Percentiles rank a stretch among this genome's conserved stretches.
phyloP scores from a whole-genome alignment of 2,329 filamentous ascomycete genomes.

The Akanthomyces uredinophilus region DNA sequence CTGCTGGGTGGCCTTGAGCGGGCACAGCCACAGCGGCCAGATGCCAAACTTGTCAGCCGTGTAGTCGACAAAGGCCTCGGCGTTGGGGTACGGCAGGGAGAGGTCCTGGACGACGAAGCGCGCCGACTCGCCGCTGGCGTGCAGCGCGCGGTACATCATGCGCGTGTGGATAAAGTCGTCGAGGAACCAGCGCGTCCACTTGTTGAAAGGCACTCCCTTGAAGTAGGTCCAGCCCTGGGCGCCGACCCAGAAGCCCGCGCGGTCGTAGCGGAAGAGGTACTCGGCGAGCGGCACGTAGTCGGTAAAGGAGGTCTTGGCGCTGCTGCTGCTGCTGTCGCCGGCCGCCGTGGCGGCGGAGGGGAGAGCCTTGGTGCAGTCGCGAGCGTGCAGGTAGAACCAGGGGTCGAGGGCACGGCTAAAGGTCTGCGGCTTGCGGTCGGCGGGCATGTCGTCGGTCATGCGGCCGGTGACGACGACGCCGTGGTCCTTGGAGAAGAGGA shows the following conservation, averaged over 20 bases:
- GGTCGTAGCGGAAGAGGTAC: slow-evolving; percentile 73
- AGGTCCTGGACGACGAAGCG: slow-evolving; percentile 67
- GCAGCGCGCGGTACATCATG: slow-evolving; percentile 68
- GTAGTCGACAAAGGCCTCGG: slow-evolving; percentile 52
- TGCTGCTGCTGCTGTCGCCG: not conserved
- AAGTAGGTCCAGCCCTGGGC: slow-evolving; percentile 63
- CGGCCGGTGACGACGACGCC: slow-evolving; percentile 63
- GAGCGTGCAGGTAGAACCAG: slow-evolving; percentile 72
- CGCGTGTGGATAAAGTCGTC: slow-evolving; percentile 70
- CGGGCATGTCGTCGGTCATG: slow-evolving; percentile 50
- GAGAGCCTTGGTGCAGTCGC: slow-evolving; percentile 35
- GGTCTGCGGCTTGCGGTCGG: slow-evolving; percentile 41
- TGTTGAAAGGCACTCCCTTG: slow-evolving; percentile 57
- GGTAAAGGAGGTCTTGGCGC: slow-evolving; percentile 21
- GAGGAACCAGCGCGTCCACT: slow-evolving; percentile 60
- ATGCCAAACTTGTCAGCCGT: slow-evolving; percentile 45
- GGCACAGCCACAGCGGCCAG: slow-evolving; percentile 58
- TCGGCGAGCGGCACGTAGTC: slow-evolving; percentile 65
- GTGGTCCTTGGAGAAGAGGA: slow-evolving; percentile 56
- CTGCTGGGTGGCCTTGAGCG: slow-evolving; percentile 42
- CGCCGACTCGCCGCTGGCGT: slow-evolving; percentile 59
- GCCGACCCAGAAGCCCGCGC: slow-evolving; percentile 71
- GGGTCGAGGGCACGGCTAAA: slow-evolving; percentile 58
- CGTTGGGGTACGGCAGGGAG: slow-evolving; percentile 48
- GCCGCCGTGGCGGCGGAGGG: slow-evolving; percentile 18